Evolutionary conservation across 371 early-diverging fungal genomes (phyloP).

Genomic region (Conidiobolus incongruus): DNA sequence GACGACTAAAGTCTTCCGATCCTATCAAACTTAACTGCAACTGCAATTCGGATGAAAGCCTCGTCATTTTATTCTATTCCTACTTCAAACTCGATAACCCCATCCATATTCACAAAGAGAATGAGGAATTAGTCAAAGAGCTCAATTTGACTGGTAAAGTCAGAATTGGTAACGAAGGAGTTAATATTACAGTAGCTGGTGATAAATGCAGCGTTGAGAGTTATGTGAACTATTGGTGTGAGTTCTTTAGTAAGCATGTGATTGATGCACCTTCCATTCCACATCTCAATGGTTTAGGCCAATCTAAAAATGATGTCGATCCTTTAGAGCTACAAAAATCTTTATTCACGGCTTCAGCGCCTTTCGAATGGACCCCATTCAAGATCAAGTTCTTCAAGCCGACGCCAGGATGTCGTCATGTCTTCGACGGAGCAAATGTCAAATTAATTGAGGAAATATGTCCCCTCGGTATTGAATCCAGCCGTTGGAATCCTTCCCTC

Average conservation of each 20-base stretch:
- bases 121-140: slow-evolving; percentile 12
- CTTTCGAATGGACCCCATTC: background rate
- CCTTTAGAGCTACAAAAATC: too few species aligned
- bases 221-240: slow-evolving; percentile 16
- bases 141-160: slow-evolving; percentile 32
- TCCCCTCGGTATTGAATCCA: slow-evolving; percentile 22
- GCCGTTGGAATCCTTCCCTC: slow-evolving; percentile 8
- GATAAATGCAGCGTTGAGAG: slow-evolving; percentile 11
- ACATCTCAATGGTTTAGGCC: too few species aligned
- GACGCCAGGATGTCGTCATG: slow-evolving; percentile 33
- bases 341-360: too few species aligned
- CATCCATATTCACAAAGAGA: slow-evolving; percentile 14
- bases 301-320: too few species aligned
- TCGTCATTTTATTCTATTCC: slow-evolving; percentile 35
- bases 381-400: slow-evolving; percentile 36
- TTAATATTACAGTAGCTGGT: slow-evolving; percentile 43
- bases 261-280: too few species aligned
- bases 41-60: slow-evolving; percentile 2
- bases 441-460: slow-evolving; percentile 44
- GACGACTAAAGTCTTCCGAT: background rate
- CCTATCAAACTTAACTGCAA: background rate
- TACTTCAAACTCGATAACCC: slow-evolving; percentile 20
- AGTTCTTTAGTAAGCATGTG: too few species aligned
- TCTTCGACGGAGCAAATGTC: slow-evolving; percentile 30
- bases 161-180: slow-evolving; percentile 30